Base-by-base conservation (phyloP, 2,329 filamentous ascomycete genomes). In the Neonectria neomacrospora region DNA sequence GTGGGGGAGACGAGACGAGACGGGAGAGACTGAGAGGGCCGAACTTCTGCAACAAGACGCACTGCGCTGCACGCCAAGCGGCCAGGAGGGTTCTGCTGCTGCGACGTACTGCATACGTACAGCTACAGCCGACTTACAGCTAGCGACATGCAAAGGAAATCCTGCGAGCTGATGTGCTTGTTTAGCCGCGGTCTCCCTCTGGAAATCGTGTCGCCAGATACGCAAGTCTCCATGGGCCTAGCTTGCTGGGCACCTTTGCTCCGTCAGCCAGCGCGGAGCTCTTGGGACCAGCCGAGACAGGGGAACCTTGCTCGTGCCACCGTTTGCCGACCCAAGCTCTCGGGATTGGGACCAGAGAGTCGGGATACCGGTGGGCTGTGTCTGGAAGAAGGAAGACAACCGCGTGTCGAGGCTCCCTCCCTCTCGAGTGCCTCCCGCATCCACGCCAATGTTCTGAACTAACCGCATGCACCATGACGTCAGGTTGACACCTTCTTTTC, bases 251-350 rank as follows among this genome's bases (percentile, higher is more conserved):
- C 47, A 52, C 26, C 23, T 59, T 61, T 51, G 53, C 42, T 44
- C 58, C 47, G 54, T 45, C 53, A 42, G 60, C 30, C 44, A 57
- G 41, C 39, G 53, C 34, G 50, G 54, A 63, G 61, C 58, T 59
- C 59, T 41, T 59, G 60, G 71, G 63, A 54, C 52, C 60, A 69
- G 10, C 67, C 54, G 65, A 64, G 69, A 73, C 71, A 73, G 66
- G 72, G 73, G 73, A 67, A 58, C 73, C 74, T 73, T 70, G 74
- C 67, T 68, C 67, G 62, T 70, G 68, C 70, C 71, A 73, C 65
- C 69, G 71, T 71, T 76, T 76, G 67, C 75, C 75, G 75, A 77
- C 73, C 75, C 75, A 74, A 69, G 69, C 70, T 63, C 68, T 76
- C 75, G 75, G 75, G 73, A 71, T 74, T 67, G 66, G 71, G 69